Evolutionary conservation across 1,284 basidiomycete genomes (phyloP).

Genomic region (Malassezia furfur): DNA sequence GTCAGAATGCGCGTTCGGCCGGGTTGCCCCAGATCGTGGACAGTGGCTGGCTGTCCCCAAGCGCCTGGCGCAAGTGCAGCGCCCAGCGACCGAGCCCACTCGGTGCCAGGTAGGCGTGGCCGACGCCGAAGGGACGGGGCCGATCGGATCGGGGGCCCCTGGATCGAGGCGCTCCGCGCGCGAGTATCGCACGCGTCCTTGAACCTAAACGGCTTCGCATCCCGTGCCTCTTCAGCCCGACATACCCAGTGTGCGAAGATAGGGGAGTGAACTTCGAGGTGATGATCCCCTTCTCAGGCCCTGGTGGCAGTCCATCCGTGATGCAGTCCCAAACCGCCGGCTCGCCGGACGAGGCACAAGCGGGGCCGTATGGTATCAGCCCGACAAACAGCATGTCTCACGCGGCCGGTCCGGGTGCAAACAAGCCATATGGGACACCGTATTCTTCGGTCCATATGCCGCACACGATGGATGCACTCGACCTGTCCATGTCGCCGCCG

Average conservation of each 20-base stretch:
- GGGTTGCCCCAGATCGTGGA: too few species aligned
- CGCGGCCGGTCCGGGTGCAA: background rate
- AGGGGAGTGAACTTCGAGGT: background rate
- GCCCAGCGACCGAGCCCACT: too few species aligned
- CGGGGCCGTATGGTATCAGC: background rate
- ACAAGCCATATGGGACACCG: background rate
- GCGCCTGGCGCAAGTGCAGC: too few species aligned
- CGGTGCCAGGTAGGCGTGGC: too few species aligned
- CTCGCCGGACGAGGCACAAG: background rate
- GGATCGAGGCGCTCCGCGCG: background rate
- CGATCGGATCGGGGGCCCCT: slow-evolving; percentile 2
- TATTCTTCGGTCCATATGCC: background rate
- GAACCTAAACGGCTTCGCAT: too few species aligned
- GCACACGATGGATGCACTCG: background rate
- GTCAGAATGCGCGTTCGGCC: too few species aligned
- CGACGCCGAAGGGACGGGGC: background rate
- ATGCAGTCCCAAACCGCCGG: background rate
- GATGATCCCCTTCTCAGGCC: slow-evolving; percentile 1
- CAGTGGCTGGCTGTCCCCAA: too few species aligned
- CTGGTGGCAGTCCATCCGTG: background rate
- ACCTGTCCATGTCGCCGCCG: slow-evolving; percentile 2
- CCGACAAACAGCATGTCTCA: background rate
- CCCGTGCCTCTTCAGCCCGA: too few species aligned
- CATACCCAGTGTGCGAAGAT: background rate
- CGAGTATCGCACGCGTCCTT: background rate